phyloP scores from a whole-genome alignment of 768 basidiomycete species.

The Coprinopsis strossmayeri region DNA sequence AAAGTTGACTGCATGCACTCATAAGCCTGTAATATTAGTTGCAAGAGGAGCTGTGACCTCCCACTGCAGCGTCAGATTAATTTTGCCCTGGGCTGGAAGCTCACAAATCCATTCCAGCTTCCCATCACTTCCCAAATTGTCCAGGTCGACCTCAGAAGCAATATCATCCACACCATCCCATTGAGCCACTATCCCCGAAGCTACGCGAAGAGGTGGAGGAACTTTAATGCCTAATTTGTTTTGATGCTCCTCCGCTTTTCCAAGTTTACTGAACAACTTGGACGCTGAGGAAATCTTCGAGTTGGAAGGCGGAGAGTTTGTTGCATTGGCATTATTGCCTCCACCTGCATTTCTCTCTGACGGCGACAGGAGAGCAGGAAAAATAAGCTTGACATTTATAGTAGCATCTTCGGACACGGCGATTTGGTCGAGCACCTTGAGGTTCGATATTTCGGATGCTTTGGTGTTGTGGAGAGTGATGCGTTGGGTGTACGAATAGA shows the following conservation, averaged over 20 bases:
- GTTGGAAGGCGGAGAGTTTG: background rate
- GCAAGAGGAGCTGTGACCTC: constrained; percentile 27
- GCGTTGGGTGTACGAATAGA: constrained; percentile 27
- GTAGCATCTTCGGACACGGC: constrained; percentile 31
- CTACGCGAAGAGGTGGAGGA: constrained; percentile 19
- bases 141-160: constrained; percentile 17
- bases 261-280: background rate
- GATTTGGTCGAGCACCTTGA: constrained; percentile 35
- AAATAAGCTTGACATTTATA: constrained; percentile 36
- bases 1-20: constrained; percentile 1
- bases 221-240: constrained; percentile 11
- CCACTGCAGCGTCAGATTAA: constrained; percentile 31
- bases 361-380: constrained; percentile 16
- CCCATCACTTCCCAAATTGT: constrained; percentile 25
- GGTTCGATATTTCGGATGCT: constrained; percentile 19
- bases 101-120: constrained; percentile 27
- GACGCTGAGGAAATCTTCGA: background rate
- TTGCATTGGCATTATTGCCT: background rate
- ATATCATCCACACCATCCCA: constrained; percentile 32
- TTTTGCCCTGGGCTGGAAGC: constrained; percentile 23
- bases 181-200: constrained; percentile 25
- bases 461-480: constrained; percentile 37
- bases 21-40: constrained; percentile 18
- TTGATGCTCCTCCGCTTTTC: background rate
- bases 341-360: background rate